Evolutionary conservation across 2,329 filamentous ascomycete genomes (phyloP).

Genomic region (Ustulina deusta): DNA sequence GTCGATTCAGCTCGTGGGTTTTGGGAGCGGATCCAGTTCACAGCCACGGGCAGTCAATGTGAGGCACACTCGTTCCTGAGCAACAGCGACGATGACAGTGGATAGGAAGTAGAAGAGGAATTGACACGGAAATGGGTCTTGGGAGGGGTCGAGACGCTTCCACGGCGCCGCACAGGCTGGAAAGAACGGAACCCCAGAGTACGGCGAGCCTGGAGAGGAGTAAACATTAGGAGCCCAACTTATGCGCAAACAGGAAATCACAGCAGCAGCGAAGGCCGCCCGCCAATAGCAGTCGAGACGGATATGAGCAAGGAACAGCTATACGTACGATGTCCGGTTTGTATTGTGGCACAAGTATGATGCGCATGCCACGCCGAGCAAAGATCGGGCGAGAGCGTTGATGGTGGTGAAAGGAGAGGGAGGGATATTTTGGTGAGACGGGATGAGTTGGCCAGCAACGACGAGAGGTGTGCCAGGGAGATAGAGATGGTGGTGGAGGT

Average conservation of each 20-base stretch:
- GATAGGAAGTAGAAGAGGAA: conserved; percentile 13
- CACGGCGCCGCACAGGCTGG: conserved; percentile 33
- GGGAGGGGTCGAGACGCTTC: conserved; percentile 25
- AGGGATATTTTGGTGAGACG: conserved; percentile 34
- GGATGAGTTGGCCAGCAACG: conserved; percentile 35
- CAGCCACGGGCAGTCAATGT: conserved; percentile 13
- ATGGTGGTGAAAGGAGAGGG: conserved; percentile 29
- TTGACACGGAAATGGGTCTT: conserved; percentile 11
- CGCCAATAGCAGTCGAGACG: not conserved
- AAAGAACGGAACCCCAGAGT: conserved; percentile 37
- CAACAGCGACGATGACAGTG: conserved; percentile 30
- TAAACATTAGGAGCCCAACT: conserved; percentile 35
- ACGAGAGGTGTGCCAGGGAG: conserved; percentile 24
- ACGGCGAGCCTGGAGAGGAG: conserved; percentile 40
- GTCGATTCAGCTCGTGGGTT: conserved; percentile 3
- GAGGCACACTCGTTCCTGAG: conserved; percentile 16
- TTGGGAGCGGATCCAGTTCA: conserved; percentile 11
- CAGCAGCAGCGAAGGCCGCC: conserved; percentile 1
- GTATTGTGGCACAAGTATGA: conserved; percentile 26
- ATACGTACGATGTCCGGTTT: conserved; percentile 35
- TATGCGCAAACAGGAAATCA: conserved; percentile 32
- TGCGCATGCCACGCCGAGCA: conserved; percentile 31
- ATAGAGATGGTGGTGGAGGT: conserved; percentile 11
- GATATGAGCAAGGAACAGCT: conserved; percentile 11
- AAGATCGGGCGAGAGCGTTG: conserved; percentile 18